Evolutionary conservation across 495 filamentous ascomycete genomes (phyloP).

Genomic region (Penicillium fimorum): DNA sequence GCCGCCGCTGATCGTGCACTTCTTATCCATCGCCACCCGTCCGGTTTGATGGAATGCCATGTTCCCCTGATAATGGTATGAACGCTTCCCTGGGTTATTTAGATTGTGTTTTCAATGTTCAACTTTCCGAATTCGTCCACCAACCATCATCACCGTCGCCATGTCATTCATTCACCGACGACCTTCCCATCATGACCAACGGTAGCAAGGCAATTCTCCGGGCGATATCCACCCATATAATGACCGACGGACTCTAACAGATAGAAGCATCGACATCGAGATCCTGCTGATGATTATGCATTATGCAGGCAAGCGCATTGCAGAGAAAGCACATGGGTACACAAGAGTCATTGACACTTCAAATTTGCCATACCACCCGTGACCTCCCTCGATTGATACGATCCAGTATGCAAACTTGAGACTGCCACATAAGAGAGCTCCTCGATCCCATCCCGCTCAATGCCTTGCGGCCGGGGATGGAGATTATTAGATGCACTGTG

Average conservation of each 20-base stretch:
- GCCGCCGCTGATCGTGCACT: neutral
- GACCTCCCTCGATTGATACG: too few species aligned
- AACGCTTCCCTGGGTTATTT: neutral
- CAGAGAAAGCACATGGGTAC: neutral
- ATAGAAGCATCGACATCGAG: neutral
- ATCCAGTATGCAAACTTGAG: too few species aligned
- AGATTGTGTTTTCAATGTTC: neutral
- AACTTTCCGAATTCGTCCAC: neutral
- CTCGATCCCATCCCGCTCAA: too few species aligned
- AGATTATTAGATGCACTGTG: too few species aligned
- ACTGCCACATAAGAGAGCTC: too few species aligned
- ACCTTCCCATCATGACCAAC: neutral
- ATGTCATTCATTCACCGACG: neutral
- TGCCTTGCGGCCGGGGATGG: too few species aligned
- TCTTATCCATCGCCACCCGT: neutral
- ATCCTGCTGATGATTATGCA: neutral
- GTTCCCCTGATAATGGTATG: neutral
- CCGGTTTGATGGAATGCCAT: neutral
- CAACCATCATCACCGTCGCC: neutral
- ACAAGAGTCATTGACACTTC: too few species aligned
- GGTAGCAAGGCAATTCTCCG: neutral
- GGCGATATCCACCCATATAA: neutral
- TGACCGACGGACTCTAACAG: neutral
- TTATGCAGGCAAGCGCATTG: neutral
- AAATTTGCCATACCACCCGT: too few species aligned